phyloP scores from a whole-genome alignment of 768 basidiomycete species.

The Amanita brunnescens region DNA sequence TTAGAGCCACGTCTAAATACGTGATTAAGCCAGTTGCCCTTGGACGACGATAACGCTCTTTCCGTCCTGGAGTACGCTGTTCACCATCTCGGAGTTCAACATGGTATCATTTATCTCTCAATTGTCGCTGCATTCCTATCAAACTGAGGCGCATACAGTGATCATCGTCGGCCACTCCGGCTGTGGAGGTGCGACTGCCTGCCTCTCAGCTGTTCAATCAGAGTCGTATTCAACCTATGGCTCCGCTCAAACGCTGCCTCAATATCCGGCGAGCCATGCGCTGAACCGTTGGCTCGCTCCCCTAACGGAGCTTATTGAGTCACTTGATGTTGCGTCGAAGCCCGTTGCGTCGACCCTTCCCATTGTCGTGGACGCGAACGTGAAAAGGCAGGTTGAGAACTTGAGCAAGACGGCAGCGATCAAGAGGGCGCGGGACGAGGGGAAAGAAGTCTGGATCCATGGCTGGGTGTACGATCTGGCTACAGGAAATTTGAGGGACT shows the following conservation, averaged over 20 bases:
- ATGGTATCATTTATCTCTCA: constrained; percentile 47
- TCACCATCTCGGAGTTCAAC: constrained; percentile 58
- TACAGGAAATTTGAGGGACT: constrained; percentile 48
- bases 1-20: background rate
- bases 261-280: constrained; percentile 31
- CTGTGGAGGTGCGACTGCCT: constrained; percentile 70
- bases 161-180: constrained; percentile 76
- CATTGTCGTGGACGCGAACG: constrained; percentile 50
- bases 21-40: constrained; percentile 55
- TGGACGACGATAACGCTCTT: constrained; percentile 60
- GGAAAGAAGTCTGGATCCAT: constrained; percentile 48
- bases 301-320: constrained; percentile 43
- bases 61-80: constrained; percentile 74
- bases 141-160: constrained; percentile 38
- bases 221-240: constrained; percentile 20
- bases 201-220: constrained; percentile 36
- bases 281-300: constrained; percentile 70
- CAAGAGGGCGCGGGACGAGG: constrained; percentile 38
- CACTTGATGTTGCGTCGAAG: constrained; percentile 33
- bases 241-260: constrained; percentile 25
- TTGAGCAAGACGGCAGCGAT: constrained; percentile 39
- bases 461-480: constrained; percentile 67
- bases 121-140: constrained; percentile 15
- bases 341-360: constrained; percentile 31
- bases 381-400: constrained; percentile 44